phyloP scores from a whole-genome alignment of 1,139 yeast species.

The Nakaseomyces bracarensis region DNA sequence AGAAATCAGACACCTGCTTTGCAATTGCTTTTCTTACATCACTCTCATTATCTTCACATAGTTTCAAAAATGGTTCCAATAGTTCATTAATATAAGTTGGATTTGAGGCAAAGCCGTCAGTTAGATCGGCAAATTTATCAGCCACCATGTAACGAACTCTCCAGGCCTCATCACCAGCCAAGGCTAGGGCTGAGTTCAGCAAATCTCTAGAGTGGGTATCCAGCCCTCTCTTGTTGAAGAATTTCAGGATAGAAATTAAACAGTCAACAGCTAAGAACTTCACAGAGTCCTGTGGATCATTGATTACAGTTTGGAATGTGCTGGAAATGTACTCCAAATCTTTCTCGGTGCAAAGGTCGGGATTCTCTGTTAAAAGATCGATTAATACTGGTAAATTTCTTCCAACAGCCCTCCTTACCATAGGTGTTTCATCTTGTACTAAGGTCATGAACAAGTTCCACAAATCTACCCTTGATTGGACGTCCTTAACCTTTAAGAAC shows the following conservation, averaged over 20 bases:
- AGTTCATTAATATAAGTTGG: conserved; percentile 47
- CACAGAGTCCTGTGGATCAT: conserved; percentile 92
- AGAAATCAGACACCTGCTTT: conserved; percentile 79
- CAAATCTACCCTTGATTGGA: conserved; percentile 47
- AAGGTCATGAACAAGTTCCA: conserved; percentile 61
- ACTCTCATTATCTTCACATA: conserved; percentile 90
- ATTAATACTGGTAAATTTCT: conserved; percentile 68
- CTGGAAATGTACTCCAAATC: conserved; percentile 71
- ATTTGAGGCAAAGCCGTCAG: conserved; percentile 43
- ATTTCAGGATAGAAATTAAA: conserved; percentile 61
- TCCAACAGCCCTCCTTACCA: conserved; percentile 96
- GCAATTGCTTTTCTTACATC: conserved; percentile 95
- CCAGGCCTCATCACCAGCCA: conserved; percentile 91
- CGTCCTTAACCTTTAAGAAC: conserved; percentile 51
- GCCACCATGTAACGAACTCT: conserved; percentile 97
- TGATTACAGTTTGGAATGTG: conserved; percentile 73
- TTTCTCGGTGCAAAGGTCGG: conserved; percentile 34
- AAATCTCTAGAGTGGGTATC: conserved; percentile 52
- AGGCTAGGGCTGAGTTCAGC: conserved; percentile 51
- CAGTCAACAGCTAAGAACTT: conserved; percentile 85
- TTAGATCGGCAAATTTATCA: conserved; percentile 73
- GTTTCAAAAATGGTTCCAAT: conserved; percentile 46
- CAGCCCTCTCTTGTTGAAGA: conserved; percentile 52
- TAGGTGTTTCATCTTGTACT: conserved; percentile 88
- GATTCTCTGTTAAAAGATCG: conserved; percentile 44